These are phyloP conservation scores for Erythrophleum ivorense DNA, from an alignment of 331 rosid species.

Conservation along the genomic window DNA sequence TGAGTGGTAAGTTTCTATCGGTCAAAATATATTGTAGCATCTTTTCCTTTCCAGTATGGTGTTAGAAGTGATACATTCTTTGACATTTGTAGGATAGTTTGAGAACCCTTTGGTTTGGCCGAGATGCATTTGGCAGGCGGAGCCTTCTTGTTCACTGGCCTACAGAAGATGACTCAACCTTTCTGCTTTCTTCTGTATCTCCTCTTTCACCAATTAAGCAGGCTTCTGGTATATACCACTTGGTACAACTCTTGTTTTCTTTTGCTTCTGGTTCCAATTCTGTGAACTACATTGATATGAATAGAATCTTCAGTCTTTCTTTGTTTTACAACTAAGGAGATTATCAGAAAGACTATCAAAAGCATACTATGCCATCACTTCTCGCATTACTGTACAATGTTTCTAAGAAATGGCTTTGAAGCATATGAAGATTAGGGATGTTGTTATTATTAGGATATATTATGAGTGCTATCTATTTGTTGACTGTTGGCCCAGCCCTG, in stretches of 20 bases:
- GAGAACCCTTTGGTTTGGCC: constrained; percentile 91
- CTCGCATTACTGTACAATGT: neutral
- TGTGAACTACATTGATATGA: constrained; percentile 23
- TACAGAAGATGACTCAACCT: constrained; percentile 65
- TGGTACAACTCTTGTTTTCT: constrained; percentile 24
- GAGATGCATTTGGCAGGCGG: constrained; percentile 92
- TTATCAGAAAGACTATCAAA: neutral
- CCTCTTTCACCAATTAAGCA: constrained; percentile 59
- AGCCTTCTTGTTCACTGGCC: constrained; percentile 99
- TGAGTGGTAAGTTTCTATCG: constrained; percentile 69
- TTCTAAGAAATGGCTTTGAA: neutral
- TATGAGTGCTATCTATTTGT: neutral
- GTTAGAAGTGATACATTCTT: constrained; percentile 32
- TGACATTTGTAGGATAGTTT: constrained; percentile 62
- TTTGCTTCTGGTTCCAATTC: constrained; percentile 15
- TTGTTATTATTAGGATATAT: neutral
- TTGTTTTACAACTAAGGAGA: constrained; percentile 1
- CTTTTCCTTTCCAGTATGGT: neutral
- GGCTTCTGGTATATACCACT: constrained; percentile 56
- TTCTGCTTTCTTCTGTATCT: constrained; percentile 85
- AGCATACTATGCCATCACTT: neutral
- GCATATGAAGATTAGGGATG: neutral
- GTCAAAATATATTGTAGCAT: neutral
- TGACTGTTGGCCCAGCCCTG: neutral
- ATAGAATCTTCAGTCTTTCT: constrained; percentile 14